Conservation (phyloP, 306 rosid species). For the Rubus idaeus region DNA sequence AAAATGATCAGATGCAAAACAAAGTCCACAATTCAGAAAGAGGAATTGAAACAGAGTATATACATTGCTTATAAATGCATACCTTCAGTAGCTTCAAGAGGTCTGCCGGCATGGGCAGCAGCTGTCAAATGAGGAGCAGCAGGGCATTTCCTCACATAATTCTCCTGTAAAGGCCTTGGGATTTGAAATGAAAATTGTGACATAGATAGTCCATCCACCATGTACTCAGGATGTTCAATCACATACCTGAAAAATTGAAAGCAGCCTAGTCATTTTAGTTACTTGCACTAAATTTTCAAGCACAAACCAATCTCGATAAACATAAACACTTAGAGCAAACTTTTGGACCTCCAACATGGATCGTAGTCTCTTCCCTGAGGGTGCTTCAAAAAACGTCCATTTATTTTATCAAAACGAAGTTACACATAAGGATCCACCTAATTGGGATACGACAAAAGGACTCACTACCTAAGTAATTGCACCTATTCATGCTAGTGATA, state of each 20-base stretch:
- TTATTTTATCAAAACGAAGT: too few relatives aligned
- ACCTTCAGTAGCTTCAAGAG: constrained; percentile 59
- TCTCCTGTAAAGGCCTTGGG: constrained; percentile 79
- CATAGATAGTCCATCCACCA: constrained; percentile 49
- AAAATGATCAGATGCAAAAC: too few relatives aligned
- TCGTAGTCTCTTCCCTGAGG: constrained; percentile 86
- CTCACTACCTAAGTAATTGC: too few relatives aligned
- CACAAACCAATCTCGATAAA: neutral
- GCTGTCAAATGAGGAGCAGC: constrained; percentile 48
- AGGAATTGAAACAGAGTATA: neutral
- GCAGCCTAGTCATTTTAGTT: neutral
- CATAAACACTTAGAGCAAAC: constrained; percentile 39
- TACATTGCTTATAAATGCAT: constrained; percentile 22
- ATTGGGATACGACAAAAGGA: too few relatives aligned
- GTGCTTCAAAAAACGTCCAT: constrained; percentile 34
- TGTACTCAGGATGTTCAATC: constrained; percentile 70
- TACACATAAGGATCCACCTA: too few relatives aligned
- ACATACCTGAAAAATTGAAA: constrained; percentile 54
- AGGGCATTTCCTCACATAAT: constrained; percentile 86
- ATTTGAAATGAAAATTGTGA: constrained; percentile 74
- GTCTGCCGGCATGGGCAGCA: constrained; percentile 33
- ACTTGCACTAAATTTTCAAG: neutral
- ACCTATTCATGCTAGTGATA: too few relatives aligned
- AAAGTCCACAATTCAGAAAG: neutral
- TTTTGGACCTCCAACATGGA: constrained; percentile 84